Percentiles rank a stretch among this genome's conserved stretches.
Conservation (phyloP, 352 stramenopile species). For the Phytophthora uliginosa region DNA sequence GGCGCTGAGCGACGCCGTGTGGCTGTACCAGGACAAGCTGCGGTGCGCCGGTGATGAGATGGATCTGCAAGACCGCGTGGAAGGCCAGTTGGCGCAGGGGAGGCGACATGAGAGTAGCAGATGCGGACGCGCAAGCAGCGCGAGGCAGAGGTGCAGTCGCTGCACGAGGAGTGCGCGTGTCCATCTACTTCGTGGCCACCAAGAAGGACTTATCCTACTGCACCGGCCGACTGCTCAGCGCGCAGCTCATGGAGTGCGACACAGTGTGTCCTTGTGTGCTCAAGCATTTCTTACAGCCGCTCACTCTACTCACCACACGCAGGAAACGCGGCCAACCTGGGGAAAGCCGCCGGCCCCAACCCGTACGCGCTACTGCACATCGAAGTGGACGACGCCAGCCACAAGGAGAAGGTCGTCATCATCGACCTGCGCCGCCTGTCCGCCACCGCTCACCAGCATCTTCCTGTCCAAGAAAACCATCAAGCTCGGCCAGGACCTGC, state of each 20-base stretch:
- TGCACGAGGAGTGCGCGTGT: constrained; percentile 11
- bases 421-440: constrained; percentile 68
- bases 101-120: no score
- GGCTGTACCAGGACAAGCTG: no score
- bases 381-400: constrained; percentile 53
- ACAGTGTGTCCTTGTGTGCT: constrained; percentile 57
- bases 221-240: constrained; percentile 51
- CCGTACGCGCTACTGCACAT: constrained; percentile 72
- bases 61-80: no score
- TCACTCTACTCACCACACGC: not conserved
- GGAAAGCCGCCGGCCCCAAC: constrained; percentile 47
- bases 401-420: constrained; percentile 77
- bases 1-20: no score
- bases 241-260: constrained; percentile 71
- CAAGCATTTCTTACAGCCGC: constrained; percentile 1
- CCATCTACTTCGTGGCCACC: constrained; percentile 64
- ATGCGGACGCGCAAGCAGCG: no score
- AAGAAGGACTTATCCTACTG: constrained; percentile 63
- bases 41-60: no score
- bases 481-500: constrained; percentile 80
- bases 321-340: constrained; percentile 80
- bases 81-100: no score
- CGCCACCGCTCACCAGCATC: constrained; percentile 54
- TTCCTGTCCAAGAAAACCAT: constrained; percentile 75
- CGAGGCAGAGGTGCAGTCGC: no score